Base-by-base conservation (phyloP, 2,329 filamentous ascomycete genomes). In the Beauveria brongniartii region DNA sequence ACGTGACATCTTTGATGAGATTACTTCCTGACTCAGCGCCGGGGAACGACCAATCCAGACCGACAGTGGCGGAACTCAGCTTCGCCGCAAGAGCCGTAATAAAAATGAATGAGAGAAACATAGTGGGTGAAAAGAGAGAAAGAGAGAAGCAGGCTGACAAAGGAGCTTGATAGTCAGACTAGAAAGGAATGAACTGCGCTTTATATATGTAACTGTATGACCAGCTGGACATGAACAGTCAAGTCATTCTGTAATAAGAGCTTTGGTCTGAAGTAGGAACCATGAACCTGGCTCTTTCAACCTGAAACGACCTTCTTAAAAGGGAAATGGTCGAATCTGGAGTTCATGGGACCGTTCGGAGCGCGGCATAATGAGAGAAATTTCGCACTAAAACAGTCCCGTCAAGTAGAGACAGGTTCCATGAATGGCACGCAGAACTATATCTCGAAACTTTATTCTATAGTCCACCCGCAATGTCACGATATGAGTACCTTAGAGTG, bases 1-100 rank as follows among this genome's bases (percentile, higher is more conserved):
- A 68, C 0, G 65, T 64, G 37, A 69, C 47, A 28, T 62, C 54
- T 7, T 58, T 24, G 34, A 37, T 16, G 53, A 62, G 44, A 41
- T 47, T 41, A 14, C 1, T 12, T 16, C 26, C 10, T 16, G 26
- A 9, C 14, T 41, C 18, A n/a, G 43, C 20, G 16, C 22, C 26
- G 51, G 59, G 44, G 22, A 61, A 56, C 5, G 24, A 16, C 59
- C 59, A 61, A 14, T 16, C 7, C 3, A 56, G 7, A n/a, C 59
- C 59, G 34, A 46, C 37, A 5, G 20, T 28, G 5, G 57, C 57
- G 3, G 57, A 34, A 30, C 24, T 18, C 3, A 59, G 37, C 24
- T 24, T 30, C 8, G 40, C 48, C 22, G 8, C 16, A n/a, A 59
- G 48, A 16, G 40, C n/a, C 5, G 55, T 20, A 12, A 53, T 4